phyloP scores from a whole-genome alignment of 106 monocot genomes.

The Xerophyta viscosa region DNA sequence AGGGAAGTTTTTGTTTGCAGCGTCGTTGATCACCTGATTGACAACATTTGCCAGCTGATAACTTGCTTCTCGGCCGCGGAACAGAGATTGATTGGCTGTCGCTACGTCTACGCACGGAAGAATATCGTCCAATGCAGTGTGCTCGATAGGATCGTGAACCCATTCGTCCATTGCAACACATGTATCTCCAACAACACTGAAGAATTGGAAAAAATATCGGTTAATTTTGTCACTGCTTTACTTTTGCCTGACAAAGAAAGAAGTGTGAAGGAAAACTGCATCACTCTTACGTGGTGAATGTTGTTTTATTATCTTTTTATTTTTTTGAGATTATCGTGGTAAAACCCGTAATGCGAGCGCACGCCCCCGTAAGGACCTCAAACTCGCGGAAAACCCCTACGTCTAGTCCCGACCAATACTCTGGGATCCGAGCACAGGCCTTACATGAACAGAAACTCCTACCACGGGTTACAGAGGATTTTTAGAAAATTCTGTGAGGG shows the following conservation, averaged over 20 bases:
- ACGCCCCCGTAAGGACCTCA: too few species aligned
- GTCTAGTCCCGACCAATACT: too few species aligned
- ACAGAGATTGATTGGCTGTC: constrained; percentile 68
- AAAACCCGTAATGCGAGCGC: too few species aligned
- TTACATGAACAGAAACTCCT: too few species aligned
- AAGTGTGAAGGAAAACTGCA: not conserved
- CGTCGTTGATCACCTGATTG: constrained; percentile 49
- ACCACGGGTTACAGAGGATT: too few species aligned
- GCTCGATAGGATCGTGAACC: constrained; percentile 56
- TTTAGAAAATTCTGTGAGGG: too few species aligned
- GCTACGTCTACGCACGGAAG: constrained; percentile 75
- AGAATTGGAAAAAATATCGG: not conserved
- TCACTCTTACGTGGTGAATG: not conserved
- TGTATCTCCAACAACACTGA: constrained; percentile 65
- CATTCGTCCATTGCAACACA: constrained; percentile 98
- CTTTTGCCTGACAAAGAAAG: not conserved
- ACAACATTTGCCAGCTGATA: constrained; percentile 55
- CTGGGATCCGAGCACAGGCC: too few species aligned
- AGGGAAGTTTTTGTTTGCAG: constrained; percentile 58
- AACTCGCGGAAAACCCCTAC: too few species aligned
- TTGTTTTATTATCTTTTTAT: too few species aligned
- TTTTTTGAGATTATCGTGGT: not conserved
- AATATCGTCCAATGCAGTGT: constrained; percentile 78
- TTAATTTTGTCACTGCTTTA: not conserved
- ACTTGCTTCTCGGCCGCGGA: constrained; percentile 51